Evolutionary conservation across 352 stramenopile species (phyloP).

Genomic region (Pythium dissotocum): DNA sequence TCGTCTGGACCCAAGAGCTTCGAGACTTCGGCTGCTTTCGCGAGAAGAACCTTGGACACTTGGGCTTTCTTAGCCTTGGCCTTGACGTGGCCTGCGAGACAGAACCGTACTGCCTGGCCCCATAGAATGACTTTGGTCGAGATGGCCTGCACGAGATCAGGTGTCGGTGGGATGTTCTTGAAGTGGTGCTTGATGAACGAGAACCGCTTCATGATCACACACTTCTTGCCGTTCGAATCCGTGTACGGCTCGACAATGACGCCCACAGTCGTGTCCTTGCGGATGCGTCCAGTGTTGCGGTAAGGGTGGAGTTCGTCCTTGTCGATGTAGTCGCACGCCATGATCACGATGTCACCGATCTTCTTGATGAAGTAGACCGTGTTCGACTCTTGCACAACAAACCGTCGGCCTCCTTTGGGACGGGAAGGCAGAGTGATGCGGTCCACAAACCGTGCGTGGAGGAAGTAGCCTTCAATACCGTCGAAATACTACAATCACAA

Average conservation of each 20-base stretch:
- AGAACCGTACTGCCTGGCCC: slow-evolving; percentile 59
- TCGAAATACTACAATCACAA: slow-evolving; percentile 47
- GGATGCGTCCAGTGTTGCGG: slow-evolving; percentile 33
- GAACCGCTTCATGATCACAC: slow-evolving; percentile 66
- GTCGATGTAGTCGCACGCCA: slow-evolving; percentile 52
- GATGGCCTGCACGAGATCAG: slow-evolving; percentile 60
- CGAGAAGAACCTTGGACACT: not conserved
- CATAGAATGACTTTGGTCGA: slow-evolving; percentile 67
- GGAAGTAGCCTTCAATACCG: slow-evolving; percentile 47
- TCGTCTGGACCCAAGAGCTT: not conserved
- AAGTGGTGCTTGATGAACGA: slow-evolving; percentile 73
- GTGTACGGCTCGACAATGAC: slow-evolving; percentile 39
- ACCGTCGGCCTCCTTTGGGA: slow-evolving; percentile 33
- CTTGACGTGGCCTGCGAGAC: slow-evolving; percentile 35
- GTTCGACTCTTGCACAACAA: slow-evolving; percentile 69
- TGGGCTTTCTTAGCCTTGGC: not conserved
- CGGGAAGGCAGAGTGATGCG: slow-evolving; percentile 48
- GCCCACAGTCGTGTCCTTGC: slow-evolving; percentile 61
- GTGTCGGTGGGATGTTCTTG: slow-evolving; percentile 35
- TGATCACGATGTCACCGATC: slow-evolving; percentile 39
- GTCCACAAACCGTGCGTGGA: slow-evolving; percentile 63
- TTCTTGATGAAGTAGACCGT: slow-evolving; percentile 56
- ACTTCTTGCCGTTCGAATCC: slow-evolving; percentile 33
- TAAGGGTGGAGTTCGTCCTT: slow-evolving; percentile 56
- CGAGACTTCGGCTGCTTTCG: not conserved